A percentile compares a stretch with the other conserved stretches of the same genome.
These are phyloP conservation scores for Parsonsia alboflavescens DNA, from an alignment of 257 asterid genomes.

Conservation along the genomic window DNA sequence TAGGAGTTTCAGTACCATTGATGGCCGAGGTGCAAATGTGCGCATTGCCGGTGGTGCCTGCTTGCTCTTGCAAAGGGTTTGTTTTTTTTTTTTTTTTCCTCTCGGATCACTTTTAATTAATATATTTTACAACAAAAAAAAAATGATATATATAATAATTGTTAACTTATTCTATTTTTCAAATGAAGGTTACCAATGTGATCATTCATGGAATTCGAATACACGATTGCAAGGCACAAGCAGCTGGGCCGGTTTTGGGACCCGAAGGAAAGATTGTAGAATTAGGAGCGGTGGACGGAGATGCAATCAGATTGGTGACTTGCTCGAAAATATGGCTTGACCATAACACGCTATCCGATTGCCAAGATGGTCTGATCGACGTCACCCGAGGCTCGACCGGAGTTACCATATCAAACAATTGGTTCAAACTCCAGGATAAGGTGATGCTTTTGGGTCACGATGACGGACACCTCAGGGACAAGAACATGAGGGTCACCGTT, in stretches of 20 bases:
- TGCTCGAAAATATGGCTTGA: slow-evolving; percentile 73
- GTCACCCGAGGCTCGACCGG: slow-evolving; percentile 76
- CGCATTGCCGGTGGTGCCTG: slow-evolving; percentile 63
- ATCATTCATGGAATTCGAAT: slow-evolving; percentile 65
- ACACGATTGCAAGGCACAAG: slow-evolving; percentile 58
- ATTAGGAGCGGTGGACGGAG: slow-evolving; percentile 64
- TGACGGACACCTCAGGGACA: slow-evolving; percentile 56
- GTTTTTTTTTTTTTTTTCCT: no score
- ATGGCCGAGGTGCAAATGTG: slow-evolving; percentile 67
- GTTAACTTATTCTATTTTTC: no score
- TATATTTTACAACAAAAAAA: no score
- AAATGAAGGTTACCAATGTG: slow-evolving; percentile 72
- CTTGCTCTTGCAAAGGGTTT: slow-evolving; percentile 49
- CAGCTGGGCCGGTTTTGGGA: slow-evolving; percentile 47
- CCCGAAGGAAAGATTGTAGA: slow-evolving; percentile 34
- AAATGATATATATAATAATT: no score
- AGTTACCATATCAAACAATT: slow-evolving; percentile 69
- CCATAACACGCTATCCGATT: slow-evolving; percentile 61
- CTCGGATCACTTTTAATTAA: no score
- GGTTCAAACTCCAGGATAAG: slow-evolving; percentile 66
- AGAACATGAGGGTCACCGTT: slow-evolving; percentile 71
- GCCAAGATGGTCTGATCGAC: slow-evolving; percentile 65
- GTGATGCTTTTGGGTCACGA: slow-evolving; percentile 86
- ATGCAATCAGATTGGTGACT: slow-evolving; percentile 58
- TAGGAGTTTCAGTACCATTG: slow-evolving; percentile 60